Conservation (phyloP, 768 basidiomycete species). For the Russula abietina region DNA sequence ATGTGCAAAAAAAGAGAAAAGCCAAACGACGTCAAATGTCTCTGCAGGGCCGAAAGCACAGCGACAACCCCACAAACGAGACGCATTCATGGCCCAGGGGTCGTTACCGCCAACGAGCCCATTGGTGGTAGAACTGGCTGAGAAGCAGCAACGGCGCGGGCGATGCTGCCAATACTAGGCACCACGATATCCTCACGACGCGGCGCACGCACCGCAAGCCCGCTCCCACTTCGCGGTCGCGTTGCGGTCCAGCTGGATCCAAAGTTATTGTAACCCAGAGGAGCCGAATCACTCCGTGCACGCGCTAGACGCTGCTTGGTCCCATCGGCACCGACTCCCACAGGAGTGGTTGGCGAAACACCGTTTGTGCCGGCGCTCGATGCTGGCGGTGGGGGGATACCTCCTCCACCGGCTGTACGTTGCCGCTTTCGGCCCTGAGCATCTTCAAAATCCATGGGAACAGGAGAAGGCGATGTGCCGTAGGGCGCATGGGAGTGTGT, state of each 20-base stretch:
- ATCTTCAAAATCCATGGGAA: constrained; percentile 32
- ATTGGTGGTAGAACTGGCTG: constrained; percentile 14
- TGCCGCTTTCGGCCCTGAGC: constrained; percentile 43
- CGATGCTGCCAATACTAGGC: constrained; percentile 22
- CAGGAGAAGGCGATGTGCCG: constrained; percentile 31
- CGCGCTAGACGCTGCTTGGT: constrained; percentile 42
- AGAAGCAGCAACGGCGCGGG: constrained; percentile 7
- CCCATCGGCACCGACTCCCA: constrained; percentile 21
- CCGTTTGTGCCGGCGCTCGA: constrained; percentile 11
- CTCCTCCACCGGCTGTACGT: constrained; percentile 33
- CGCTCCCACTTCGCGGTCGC: constrained; percentile 36
- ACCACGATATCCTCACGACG: constrained; percentile 22
- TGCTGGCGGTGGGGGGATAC: constrained; percentile 3
- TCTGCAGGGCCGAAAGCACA: not conserved
- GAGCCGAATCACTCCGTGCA: constrained; percentile 65
- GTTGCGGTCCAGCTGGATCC: constrained; percentile 32
- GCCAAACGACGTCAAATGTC: not conserved
- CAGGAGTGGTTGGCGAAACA: not conserved
- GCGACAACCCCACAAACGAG: not conserved
- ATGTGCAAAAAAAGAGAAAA: not conserved
- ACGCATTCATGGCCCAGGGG: constrained; percentile 18
- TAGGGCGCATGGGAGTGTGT: constrained; percentile 27
- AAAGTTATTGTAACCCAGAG: constrained; percentile 47
- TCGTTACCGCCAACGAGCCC: constrained; percentile 15
- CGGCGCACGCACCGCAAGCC: constrained; percentile 28